phyloP scores from a whole-genome alignment of 1,284 basidiomycete species.

The Exsudoporus floridanus region DNA sequence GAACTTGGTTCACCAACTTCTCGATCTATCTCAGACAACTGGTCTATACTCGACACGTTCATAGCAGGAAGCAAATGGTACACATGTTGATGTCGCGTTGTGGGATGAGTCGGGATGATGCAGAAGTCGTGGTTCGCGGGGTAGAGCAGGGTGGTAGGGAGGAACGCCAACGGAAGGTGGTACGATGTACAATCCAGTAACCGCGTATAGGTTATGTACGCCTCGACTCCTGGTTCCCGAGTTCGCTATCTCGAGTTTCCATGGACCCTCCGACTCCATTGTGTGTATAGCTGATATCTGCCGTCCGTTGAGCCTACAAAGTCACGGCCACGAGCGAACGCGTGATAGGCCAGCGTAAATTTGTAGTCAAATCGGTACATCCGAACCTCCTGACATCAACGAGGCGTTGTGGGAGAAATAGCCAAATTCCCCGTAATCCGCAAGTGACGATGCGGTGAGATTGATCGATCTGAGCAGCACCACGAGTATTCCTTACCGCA shows the following conservation, averaged over 20 bases:
- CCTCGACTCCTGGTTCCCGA: background rate
- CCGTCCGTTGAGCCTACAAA: background rate
- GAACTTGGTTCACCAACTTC: conserved; percentile 27
- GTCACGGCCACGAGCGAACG: background rate
- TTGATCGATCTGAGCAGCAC: conserved; percentile 12
- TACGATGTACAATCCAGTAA: conserved; percentile 24
- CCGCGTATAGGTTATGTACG: conserved; percentile 9
- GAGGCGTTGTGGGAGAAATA: conserved; percentile 18
- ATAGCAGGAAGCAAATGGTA: conserved; percentile 28
- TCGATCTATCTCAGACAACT: conserved; percentile 27
- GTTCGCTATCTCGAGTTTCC: conserved; percentile 10
- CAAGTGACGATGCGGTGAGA: conserved; percentile 5
- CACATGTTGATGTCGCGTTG: conserved; percentile 26
- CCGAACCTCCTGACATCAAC: conserved; percentile 17
- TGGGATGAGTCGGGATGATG: conserved; percentile 28
- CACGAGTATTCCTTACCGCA: background rate
- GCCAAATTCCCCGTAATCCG: background rate
- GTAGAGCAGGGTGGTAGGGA: conserved; percentile 15
- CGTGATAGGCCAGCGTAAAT: conserved; percentile 1
- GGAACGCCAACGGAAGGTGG: conserved; percentile 1
- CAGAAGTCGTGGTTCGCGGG: conserved; percentile 20
- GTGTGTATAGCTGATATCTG: background rate
- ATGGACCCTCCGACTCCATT: background rate
- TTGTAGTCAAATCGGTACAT: conserved; percentile 5
- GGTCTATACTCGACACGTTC: conserved; percentile 22